phyloP scores from a whole-genome alignment of 1,139 yeast species.

The Pichia sp. region DNA sequence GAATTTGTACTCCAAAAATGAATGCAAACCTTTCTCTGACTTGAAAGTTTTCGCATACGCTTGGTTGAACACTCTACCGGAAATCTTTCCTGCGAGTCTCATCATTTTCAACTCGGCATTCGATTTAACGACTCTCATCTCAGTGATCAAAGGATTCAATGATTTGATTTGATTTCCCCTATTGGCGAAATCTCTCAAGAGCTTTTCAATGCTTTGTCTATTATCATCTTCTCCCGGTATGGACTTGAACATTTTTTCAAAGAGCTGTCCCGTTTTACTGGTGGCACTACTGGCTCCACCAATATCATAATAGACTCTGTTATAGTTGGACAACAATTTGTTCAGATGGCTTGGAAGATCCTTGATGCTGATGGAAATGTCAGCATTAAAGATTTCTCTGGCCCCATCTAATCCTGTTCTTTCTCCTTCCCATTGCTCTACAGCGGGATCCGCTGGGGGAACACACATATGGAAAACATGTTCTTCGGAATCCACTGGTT shows the following conservation, averaged over 20 bases:
- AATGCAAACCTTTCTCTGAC: constrained; percentile 70
- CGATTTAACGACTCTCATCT: constrained; percentile 63
- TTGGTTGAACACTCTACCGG: constrained; percentile 74
- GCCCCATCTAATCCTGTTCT: constrained; percentile 85
- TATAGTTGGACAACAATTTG: constrained; percentile 38
- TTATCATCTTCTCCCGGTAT: background rate
- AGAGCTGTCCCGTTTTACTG: constrained; percentile 5
- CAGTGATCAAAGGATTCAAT: constrained; percentile 41
- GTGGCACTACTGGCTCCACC: constrained; percentile 13
- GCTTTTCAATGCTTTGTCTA: constrained; percentile 18
- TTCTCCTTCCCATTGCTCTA: constrained; percentile 93
- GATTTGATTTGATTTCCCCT: constrained; percentile 28
- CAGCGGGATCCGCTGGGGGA: constrained; percentile 68
- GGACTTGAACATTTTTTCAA: constrained; percentile 12
- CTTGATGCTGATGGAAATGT: constrained; percentile 49
- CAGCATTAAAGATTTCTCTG: constrained; percentile 79
- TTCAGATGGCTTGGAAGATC: constrained; percentile 35
- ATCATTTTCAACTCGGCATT: constrained; percentile 66
- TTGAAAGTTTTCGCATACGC: constrained; percentile 62
- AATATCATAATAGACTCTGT: constrained; percentile 42
- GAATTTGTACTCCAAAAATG: constrained; percentile 79
- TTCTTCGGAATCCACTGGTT: constrained; percentile 45
- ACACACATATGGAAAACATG: constrained; percentile 70
- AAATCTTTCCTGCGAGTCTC: constrained; percentile 76
- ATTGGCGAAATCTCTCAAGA: constrained; percentile 15